Conservation (phyloP, 306 rosid species). For the Ormosia semicastrata region DNA sequence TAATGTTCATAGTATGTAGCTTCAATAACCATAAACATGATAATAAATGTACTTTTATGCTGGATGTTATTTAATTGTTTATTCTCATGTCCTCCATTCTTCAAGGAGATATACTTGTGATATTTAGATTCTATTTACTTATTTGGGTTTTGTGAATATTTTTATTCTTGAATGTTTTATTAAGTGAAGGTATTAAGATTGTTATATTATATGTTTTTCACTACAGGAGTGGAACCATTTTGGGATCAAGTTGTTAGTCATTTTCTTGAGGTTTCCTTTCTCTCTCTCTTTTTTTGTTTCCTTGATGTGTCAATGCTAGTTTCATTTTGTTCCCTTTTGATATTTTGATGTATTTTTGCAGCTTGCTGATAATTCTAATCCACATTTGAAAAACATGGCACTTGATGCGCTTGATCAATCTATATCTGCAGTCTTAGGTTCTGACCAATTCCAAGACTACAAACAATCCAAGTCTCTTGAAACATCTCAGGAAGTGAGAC, state of each 20-base stretch:
- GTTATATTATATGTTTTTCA: constrained; percentile 20
- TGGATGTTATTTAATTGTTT: constrained; percentile 22
- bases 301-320: constrained; percentile 14
- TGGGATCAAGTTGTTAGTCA: constrained; percentile 94
- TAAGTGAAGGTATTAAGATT: background rate
- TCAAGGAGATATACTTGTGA: background rate
- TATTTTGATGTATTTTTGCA: constrained; percentile 42
- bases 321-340: constrained; percentile 30
- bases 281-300: constrained; percentile 6
- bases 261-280: constrained; percentile 75
- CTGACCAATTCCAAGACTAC: constrained; percentile 62
- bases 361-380: constrained; percentile 90
- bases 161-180: constrained; percentile 9
- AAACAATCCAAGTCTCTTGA: constrained; percentile 44
- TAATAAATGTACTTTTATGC: constrained; percentile 11
- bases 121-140: constrained; percentile 16
- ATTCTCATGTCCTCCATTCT: background rate
- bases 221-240: constrained; percentile 83
- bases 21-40: constrained; percentile 22
- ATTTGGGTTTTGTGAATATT: background rate
- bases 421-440: constrained; percentile 91
- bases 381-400: constrained; percentile 80
- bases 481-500: constrained; percentile 59
- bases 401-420: constrained; percentile 92
- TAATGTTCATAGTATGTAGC: constrained; percentile 87